Evolutionary conservation across 2,329 filamentous ascomycete species (phyloP), one percentile per base, ranked within the genome.

Genomic region (Hypocreales sp.): DNA sequence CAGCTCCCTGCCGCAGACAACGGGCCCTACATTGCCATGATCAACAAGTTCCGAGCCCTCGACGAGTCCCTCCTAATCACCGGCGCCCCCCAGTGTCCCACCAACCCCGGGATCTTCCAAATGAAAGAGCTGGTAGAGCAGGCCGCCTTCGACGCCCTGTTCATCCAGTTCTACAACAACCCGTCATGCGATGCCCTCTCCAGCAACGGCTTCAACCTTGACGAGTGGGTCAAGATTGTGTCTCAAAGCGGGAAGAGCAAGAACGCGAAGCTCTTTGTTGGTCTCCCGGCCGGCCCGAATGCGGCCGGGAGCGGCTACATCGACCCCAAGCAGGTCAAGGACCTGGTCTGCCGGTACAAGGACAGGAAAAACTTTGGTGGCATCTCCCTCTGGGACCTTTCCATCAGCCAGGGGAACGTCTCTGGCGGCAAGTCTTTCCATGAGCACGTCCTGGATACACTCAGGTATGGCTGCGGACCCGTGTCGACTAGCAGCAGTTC

Each of bases 131-230:
- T 60, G 35, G 53, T 63, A 21, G 44, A 51, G 8, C 40, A 52
- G 28, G 46, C 51, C 22, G 40, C 50, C 24, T 56, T 64, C 34
- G 54, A 58, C 15, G 47, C 52, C 10, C 42, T 59, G 22, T 61
- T 58, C 39, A 41, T 64, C 27, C 60, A 63, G 44, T 64, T 63
- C 42, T 64, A 61, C 47, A 61, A 63, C 48, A 62, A 62, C 40
- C 37, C 39, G 1, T 35, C 26, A 13, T 61, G 57, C 37, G 49
- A 55, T 24, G 42, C 47, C 15, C 38, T 53, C 32, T 20, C 39
- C 11, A 32, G 36, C 26, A 48, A 49, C 8, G 36, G 38, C 20
- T 56, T 61, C 46, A 63, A 60, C 34, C 64, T 56, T 39, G 40
- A 56, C 27, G 40, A 41, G 10, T 64, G 60, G 60, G 51, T 44